phyloP scores from a whole-genome alignment of 169 alveolate species.

The Sarcocystis neurona region DNA sequence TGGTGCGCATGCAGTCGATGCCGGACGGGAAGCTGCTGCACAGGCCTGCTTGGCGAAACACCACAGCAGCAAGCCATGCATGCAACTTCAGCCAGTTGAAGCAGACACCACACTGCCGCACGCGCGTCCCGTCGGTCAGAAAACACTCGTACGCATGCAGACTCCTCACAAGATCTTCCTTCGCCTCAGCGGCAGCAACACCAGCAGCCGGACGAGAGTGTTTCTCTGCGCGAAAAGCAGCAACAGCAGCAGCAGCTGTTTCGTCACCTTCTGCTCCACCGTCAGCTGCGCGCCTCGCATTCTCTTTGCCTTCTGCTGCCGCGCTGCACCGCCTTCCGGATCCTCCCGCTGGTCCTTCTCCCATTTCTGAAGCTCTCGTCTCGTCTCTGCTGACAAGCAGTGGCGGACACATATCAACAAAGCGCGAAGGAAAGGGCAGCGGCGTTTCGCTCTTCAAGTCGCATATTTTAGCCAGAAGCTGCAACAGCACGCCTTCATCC shows the following conservation, averaged over 20 bases:
- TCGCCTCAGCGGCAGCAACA: too few relatives aligned
- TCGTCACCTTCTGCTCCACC: too few relatives aligned
- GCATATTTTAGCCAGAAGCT: neutral
- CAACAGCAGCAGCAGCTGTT: too few relatives aligned
- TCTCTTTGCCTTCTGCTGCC: too few relatives aligned
- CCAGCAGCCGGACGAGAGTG: too few relatives aligned
- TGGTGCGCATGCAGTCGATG: neutral
- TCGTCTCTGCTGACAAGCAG: neutral
- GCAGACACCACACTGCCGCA: neutral
- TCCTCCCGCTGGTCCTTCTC: too few relatives aligned
- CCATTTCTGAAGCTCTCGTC: neutral
- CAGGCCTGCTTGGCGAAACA: neutral
- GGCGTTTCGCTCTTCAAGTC: neutral
- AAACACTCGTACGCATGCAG: constrained; percentile 2
- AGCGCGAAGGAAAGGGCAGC: neutral
- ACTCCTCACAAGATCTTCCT: neutral
- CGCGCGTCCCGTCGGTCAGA: neutral
- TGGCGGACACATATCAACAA: neutral
- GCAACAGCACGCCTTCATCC: constrained; percentile 9
- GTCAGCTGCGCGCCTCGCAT: too few relatives aligned
- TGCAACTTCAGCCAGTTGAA: constrained; percentile 34
- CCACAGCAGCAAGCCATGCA: neutral
- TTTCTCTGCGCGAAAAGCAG: too few relatives aligned
- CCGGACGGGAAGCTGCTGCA: neutral
- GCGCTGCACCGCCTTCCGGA: too few relatives aligned